Evolutionary conservation across 305 asterid genomes (phyloP).

Genomic region (Ajuga reptans): DNA sequence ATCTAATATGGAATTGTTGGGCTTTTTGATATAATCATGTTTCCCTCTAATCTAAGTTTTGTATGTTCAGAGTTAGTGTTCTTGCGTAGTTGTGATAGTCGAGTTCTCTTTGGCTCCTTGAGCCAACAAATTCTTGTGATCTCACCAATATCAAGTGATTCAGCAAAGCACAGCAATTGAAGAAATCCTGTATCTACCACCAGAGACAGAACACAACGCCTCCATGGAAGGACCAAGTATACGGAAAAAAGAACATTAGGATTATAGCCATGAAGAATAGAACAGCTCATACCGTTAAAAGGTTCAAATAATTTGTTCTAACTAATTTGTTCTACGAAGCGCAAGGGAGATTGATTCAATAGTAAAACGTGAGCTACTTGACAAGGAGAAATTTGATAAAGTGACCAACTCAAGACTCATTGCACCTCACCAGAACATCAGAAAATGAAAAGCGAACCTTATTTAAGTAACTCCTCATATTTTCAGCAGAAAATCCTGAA

Average conservation of each 20-base stretch:
- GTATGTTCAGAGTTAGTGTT: not conserved
- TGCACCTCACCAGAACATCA: conserved; percentile 1
- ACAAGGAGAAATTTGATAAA: conserved; percentile 3
- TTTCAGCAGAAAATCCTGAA: conserved; percentile 51
- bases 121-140: not conserved
- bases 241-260: not conserved
- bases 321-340: not conserved
- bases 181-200: not conserved
- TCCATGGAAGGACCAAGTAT: not conserved
- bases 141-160: not conserved
- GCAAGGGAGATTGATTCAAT: not conserved
- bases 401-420: not conserved
- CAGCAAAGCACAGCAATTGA: not conserved
- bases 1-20: not conserved
- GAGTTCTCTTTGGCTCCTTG: not conserved
- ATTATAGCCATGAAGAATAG: not conserved
- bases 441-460: conserved; percentile 43
- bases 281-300: not conserved
- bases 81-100: not conserved
- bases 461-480: conserved; percentile 42
- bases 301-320: not conserved
- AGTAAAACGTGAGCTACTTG: not conserved
- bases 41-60: not conserved
- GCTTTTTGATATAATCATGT: not conserved
- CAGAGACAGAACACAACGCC: not conserved